These are phyloP conservation scores for Lyophyllum semitale DNA, from an alignment of 768 basidiomycete species.

Conservation along the genomic window DNA sequence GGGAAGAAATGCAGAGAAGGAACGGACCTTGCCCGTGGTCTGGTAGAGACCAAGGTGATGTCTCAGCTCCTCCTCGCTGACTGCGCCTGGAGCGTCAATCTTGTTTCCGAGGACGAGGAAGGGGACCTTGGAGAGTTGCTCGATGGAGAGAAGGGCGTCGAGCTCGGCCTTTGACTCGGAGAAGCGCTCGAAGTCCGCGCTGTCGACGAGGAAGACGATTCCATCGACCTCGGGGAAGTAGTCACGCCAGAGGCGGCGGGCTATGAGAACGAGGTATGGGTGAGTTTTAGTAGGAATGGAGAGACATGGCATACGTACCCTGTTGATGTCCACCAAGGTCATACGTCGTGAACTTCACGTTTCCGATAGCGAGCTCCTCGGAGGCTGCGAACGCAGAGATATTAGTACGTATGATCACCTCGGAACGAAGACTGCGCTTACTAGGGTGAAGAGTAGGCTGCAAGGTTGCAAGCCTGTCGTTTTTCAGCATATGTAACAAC, in stretches of 20 bases:
- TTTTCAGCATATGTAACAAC: conserved; percentile 98
- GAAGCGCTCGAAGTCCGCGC: conserved; percentile 95
- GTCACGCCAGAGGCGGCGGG: conserved; percentile 98
- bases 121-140: conserved; percentile 93
- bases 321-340: conserved; percentile 98
- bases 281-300: not conserved
- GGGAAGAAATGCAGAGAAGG: not conserved
- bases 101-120: conserved; percentile 99
- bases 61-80: conserved; percentile 96
- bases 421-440: conserved; percentile 32
- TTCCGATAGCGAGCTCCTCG: conserved; percentile 97
- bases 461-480: conserved; percentile 94
- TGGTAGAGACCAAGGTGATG: conserved; percentile 95
- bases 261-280: conserved; percentile 31
- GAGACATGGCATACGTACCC: conserved; percentile 52
- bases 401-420: conserved; percentile 9
- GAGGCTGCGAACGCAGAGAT: conserved; percentile 62
- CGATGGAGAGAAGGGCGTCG: conserved; percentile 93
- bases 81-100: conserved; percentile 97
- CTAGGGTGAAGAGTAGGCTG: conserved; percentile 99
- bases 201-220: conserved; percentile 97
- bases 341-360: conserved; percentile 98
- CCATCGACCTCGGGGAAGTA: conserved; percentile 99
- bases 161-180: conserved; percentile 96
- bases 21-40: conserved; percentile 95